Percentiles rank a stretch among this genome's conserved stretches.
Evolutionary conservation across 1,139 yeast species (phyloP).

Genomic region (Eremothecium gossypii): DNA sequence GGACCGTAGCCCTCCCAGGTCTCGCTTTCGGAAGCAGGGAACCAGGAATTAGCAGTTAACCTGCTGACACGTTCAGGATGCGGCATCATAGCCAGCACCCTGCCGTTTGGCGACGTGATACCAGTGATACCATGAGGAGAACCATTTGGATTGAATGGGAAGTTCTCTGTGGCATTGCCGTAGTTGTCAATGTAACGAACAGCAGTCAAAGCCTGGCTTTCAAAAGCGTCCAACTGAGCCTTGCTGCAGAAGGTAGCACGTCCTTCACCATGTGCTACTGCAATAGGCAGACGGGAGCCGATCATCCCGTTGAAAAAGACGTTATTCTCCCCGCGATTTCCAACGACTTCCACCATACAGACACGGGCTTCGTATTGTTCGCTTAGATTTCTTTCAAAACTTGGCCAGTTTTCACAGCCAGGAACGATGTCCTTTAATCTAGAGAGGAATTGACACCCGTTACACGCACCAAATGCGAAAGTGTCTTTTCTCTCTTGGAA

Average conservation of each 20-base stretch:
- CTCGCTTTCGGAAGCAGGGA: constrained; percentile 59
- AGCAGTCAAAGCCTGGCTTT: constrained; percentile 45
- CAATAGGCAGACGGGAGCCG: constrained; percentile 88
- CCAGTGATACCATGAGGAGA: constrained; percentile 92
- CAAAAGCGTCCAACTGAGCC: constrained; percentile 39
- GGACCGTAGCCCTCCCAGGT: constrained; percentile 77
- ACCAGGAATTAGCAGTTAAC: constrained; percentile 84
- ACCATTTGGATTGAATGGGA: constrained; percentile 96
- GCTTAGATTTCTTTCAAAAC: constrained; percentile 80
- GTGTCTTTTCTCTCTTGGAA: constrained; percentile 85
- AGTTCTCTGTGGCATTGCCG: constrained; percentile 70
- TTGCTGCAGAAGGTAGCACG: constrained; percentile 55
- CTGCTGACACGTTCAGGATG: constrained; percentile 96
- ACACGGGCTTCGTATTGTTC: constrained; percentile 98
- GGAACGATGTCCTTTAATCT: constrained; percentile 84
- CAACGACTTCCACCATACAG: constrained; percentile 72
- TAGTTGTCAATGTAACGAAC: constrained; percentile 84
- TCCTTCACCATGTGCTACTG: constrained; percentile 99
- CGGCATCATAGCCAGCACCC: constrained; percentile 98
- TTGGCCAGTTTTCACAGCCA: constrained; percentile 95
- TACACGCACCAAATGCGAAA: constrained; percentile 98
- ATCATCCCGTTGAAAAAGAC: constrained; percentile 85
- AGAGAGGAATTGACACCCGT: constrained; percentile 95
- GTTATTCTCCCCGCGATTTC: constrained; percentile 43
- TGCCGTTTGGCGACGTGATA: constrained; percentile 79